phyloP scores from a whole-genome alignment of 148 eudicot species.

The Arbutus unedo region DNA sequence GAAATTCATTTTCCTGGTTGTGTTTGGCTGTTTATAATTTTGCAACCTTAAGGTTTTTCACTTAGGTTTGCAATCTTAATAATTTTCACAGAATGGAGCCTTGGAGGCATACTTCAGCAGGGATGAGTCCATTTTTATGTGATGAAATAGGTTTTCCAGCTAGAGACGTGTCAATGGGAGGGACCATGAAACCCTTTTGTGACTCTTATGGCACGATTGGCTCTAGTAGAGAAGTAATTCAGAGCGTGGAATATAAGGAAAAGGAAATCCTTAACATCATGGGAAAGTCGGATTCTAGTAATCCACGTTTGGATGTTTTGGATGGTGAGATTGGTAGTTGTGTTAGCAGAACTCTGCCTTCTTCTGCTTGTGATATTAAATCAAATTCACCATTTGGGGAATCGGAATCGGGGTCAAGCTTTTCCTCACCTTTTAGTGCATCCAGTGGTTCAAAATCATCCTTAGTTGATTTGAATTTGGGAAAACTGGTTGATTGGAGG shows the following conservation, averaged over 20 bases:
- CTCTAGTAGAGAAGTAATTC: conserved; percentile 34
- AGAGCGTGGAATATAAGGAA: conserved; percentile 26
- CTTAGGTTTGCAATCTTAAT: neutral
- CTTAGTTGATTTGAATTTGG: conserved; percentile 40
- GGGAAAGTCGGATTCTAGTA: conserved; percentile 27
- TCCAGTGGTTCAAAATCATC: conserved; percentile 27
- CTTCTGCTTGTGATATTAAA: conserved; percentile 8
- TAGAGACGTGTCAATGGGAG: conserved; percentile 20
- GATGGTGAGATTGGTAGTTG: conserved; percentile 31
- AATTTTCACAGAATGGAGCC: conserved; percentile 32
- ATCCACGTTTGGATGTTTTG: conserved; percentile 25
- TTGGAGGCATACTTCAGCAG: conserved; percentile 38
- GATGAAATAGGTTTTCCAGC: conserved; percentile 21
- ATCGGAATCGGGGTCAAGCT: conserved; percentile 19
- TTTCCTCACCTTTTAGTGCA: conserved; percentile 23
- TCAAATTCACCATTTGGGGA: conserved; percentile 23
- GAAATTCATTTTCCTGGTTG: neutral
- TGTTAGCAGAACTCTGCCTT: conserved; percentile 24
- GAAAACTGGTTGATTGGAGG: conserved; percentile 28
- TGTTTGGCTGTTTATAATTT: neutral
- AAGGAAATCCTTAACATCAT: conserved; percentile 32
- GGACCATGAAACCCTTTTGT: conserved; percentile 30
- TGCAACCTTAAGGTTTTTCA: neutral
- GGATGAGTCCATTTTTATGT: conserved; percentile 28
- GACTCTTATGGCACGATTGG: conserved; percentile 28